A percentile compares a stretch with the other conserved stretches of the same genome.
Conservation (phyloP, 768 basidiomycete species). For the Mycena floridula region DNA sequence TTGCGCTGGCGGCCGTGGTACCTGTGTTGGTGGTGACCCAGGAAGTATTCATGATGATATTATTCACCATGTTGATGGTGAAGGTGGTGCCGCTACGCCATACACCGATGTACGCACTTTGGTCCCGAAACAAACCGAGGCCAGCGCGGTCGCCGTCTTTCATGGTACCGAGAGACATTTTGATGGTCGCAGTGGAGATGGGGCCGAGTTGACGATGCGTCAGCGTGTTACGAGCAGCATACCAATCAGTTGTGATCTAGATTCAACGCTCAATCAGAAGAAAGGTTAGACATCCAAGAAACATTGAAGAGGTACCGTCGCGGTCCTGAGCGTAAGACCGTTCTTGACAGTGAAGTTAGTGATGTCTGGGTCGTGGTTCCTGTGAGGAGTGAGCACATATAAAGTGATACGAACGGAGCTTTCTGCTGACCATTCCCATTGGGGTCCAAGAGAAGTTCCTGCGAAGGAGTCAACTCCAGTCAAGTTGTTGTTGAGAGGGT, state of each 20-base stretch:
- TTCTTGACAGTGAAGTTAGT: too few relatives aligned
- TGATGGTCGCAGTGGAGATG: conserved; percentile 11
- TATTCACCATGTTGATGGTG: conserved; percentile 9
- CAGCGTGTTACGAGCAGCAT: conserved; percentile 14
- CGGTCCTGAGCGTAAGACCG: too few relatives aligned
- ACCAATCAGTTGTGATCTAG: conserved; percentile 12
- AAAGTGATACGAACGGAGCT: too few relatives aligned
- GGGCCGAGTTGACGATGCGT: conserved; percentile 13
- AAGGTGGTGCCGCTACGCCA: conserved; percentile 5
- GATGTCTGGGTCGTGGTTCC: too few relatives aligned
- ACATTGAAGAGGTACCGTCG: too few relatives aligned
- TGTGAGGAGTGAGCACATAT: too few relatives aligned
- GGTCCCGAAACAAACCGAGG: conserved; percentile 13
- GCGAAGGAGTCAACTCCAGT: too few relatives aligned
- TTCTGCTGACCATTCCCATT: too few relatives aligned
- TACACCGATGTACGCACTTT: conserved; percentile 11
- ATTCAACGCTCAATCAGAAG: too few relatives aligned
- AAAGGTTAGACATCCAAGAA: too few relatives aligned
- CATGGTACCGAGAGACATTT: conserved; percentile 9
- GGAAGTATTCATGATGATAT: conserved; percentile 9
- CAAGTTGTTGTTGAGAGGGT: too few relatives aligned
- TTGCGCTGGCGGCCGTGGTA: conserved; percentile 7
- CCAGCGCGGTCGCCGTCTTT: conserved; percentile 13
- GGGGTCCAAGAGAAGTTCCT: too few relatives aligned
- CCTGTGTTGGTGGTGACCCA: conserved; percentile 12